These are phyloP conservation scores for Saccharomycopsis sp. DNA, from an alignment of 805 yeast species.

Conservation along the genomic window DNA sequence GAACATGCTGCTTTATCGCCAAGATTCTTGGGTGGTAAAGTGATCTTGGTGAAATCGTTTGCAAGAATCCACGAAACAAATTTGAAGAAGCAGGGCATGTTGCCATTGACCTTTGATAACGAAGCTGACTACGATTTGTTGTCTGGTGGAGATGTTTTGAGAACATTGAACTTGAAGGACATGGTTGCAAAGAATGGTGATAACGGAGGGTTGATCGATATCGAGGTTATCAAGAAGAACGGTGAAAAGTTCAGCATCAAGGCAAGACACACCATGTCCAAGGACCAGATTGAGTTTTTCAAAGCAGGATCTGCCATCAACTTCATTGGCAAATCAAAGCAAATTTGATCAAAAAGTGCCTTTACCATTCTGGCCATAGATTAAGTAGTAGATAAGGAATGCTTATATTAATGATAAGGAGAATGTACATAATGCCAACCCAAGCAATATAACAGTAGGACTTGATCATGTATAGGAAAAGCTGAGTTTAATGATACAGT, in stretches of 20 bases:
- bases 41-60: slow-evolving; percentile 85
- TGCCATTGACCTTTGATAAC: slow-evolving; percentile 87
- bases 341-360: no score
- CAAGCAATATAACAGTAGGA: no score
- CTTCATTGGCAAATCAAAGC: slow-evolving; percentile 69
- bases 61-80: slow-evolving; percentile 98
- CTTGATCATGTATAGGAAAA: no score
- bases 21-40: slow-evolving; percentile 84
- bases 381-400: no score
- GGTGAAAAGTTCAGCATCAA: slow-evolving; percentile 65
- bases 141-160: slow-evolving; percentile 65
- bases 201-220: slow-evolving; percentile 71
- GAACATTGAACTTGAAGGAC: slow-evolving; percentile 65
- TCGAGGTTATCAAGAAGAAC: slow-evolving; percentile 64
- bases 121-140: slow-evolving; percentile 83
- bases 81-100: slow-evolving; percentile 95
- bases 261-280: slow-evolving; percentile 93
- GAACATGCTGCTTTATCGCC: slow-evolving; percentile 98
- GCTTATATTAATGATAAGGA: no score
- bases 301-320: slow-evolving; percentile 97
- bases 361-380: no score
- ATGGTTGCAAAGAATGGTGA: slow-evolving; percentile 75
- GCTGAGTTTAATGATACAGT: no score
- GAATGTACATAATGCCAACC: no score
- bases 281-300: slow-evolving; percentile 92